phyloP scores from a whole-genome alignment of 1,284 basidiomycete genomes.

The Cutaneotrichosporon cutaneum region DNA sequence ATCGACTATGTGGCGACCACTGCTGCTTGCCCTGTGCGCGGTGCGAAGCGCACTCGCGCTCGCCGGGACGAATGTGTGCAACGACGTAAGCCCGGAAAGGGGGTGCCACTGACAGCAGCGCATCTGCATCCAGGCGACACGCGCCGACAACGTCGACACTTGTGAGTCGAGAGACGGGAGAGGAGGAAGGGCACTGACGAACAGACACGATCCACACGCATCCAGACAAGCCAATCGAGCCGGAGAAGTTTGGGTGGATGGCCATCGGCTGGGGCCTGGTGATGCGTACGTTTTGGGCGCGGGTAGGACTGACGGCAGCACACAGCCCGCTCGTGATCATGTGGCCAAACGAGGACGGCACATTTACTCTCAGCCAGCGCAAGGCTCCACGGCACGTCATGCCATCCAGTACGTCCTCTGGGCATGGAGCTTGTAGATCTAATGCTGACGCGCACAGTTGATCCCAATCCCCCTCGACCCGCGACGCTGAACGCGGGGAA shows the following conservation, averaged over 20 bases:
- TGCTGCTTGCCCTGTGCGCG: conserved; percentile 1
- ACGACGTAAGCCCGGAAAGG: background rate
- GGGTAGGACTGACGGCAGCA: conserved; percentile 26
- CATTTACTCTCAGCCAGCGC: conserved; percentile 63
- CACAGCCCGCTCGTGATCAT: conserved; percentile 63
- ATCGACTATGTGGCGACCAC: conserved; percentile 9
- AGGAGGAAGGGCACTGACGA: background rate
- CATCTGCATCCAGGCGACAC: conserved; percentile 14
- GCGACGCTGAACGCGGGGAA: conserved; percentile 54
- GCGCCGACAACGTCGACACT: conserved; percentile 12
- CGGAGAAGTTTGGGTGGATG: conserved; percentile 19
- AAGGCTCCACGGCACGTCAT: conserved; percentile 55
- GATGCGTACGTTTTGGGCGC: conserved; percentile 19
- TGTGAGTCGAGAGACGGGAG: conserved; percentile 11
- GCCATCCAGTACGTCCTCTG: conserved; percentile 55
- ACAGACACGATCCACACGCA: conserved; percentile 3
- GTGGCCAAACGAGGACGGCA: conserved; percentile 62
- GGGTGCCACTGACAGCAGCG: conserved; percentile 6
- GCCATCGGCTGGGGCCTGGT: conserved; percentile 15
- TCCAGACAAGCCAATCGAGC: background rate
- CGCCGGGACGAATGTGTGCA: conserved; percentile 7
- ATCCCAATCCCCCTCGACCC: conserved; percentile 54
- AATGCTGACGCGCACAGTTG: conserved; percentile 25
- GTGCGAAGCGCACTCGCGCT: conserved; percentile 1
- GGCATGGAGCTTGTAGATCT: background rate